phyloP scores from a whole-genome alignment of 345 rosid genomes.

The Syzygium aromaticum region DNA sequence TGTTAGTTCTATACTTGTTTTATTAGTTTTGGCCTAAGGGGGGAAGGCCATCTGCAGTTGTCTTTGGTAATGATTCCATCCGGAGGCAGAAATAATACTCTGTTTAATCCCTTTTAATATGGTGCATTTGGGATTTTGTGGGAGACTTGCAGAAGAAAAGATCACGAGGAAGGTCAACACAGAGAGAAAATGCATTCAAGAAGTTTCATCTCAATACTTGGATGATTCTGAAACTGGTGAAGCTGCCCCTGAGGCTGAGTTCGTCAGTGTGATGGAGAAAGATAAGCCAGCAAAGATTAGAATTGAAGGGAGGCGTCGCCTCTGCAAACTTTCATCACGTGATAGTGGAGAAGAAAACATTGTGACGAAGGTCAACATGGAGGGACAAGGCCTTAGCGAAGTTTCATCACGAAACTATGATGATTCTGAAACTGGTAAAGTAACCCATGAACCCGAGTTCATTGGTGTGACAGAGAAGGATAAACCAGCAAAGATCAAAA shows the following conservation, averaged over 20 bases:
- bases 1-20: background rate
- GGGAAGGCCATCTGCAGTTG: background rate
- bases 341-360: slow-evolving; percentile 13
- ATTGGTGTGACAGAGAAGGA: background rate
- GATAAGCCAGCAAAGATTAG: slow-evolving; percentile 27
- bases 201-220: background rate
- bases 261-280: background rate
- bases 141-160: slow-evolving; percentile 3
- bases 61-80: background rate
- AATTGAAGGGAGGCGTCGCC: slow-evolving; percentile 50
- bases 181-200: slow-evolving; percentile 16
- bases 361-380: background rate
- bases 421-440: background rate
- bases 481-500: slow-evolving; percentile 30
- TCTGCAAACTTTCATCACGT: slow-evolving; percentile 43
- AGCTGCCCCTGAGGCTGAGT: background rate
- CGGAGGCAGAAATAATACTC: slow-evolving; percentile 12
- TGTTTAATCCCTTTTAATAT: background rate
- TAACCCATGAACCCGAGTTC: background rate
- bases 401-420: background rate
- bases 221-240: background rate
- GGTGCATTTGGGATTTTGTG: background rate
- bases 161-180: background rate
- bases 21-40: background rate
- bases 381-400: slow-evolving; percentile 14